A percentile compares a stretch with the other conserved stretches of the same genome.
These are phyloP conservation scores for Xylaria sp. DNA, from an alignment of 2,329 filamentous ascomycete species.

Conservation along the genomic window DNA sequence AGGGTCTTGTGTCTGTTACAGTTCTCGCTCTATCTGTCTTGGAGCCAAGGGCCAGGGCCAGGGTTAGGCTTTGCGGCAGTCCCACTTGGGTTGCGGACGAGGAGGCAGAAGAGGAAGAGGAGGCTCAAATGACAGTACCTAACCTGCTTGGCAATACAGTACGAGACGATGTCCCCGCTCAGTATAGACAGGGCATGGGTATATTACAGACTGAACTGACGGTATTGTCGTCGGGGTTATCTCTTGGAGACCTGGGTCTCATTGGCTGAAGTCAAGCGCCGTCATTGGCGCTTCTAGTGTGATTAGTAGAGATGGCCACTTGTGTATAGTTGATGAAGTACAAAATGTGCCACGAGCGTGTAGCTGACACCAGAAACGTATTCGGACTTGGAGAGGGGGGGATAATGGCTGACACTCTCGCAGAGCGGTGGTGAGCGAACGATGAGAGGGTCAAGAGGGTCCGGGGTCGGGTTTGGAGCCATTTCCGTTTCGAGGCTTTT, in stretches of 20 bases:
- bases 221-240: too few species aligned
- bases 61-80: background rate
- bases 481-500: too few species aligned
- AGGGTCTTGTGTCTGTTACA: constrained; percentile 36
- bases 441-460: too few species aligned
- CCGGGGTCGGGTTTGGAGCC: too few species aligned
- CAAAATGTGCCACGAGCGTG: too few species aligned
- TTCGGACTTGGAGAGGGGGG: background rate
- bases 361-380: background rate
- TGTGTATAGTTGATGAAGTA: too few species aligned
- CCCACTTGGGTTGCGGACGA: constrained; percentile 13
- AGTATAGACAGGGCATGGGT: constrained; percentile 16
- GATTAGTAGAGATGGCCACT: background rate
- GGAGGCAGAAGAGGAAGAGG: constrained; percentile 2
- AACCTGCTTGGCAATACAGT: too few species aligned
- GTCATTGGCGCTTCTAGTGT: background rate
- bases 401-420: too few species aligned
- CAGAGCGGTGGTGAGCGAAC: too few species aligned
- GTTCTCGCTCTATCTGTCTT: constrained; percentile 23
- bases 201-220: too few species aligned
- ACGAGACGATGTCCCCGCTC: constrained; percentile 7
- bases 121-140: constrained; percentile 18
- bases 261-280: constrained; percentile 14
- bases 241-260: background rate
- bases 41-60: constrained; percentile 1